Conservation (phyloP, 2,329 filamentous ascomycete genomes). For the Metarhizium humberi region DNA sequence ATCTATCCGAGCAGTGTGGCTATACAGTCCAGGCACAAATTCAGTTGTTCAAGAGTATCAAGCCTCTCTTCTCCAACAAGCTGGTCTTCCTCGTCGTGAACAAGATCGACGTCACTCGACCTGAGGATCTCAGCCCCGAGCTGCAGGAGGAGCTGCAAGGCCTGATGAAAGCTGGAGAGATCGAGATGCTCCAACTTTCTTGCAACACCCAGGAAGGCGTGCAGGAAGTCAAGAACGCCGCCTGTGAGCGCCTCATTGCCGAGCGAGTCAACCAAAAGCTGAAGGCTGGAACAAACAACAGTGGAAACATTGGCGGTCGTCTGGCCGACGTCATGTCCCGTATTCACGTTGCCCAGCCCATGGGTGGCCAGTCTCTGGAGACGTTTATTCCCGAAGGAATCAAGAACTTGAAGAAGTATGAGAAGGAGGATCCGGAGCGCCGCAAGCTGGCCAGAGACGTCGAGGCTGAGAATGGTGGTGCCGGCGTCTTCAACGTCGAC, state of each 20-base stretch:
- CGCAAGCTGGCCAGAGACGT: slow-evolving; percentile 74
- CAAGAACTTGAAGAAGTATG: slow-evolving; percentile 77
- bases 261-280: slow-evolving; percentile 93
- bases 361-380: slow-evolving; percentile 70
- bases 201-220: slow-evolving; percentile 94
- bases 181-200: slow-evolving; percentile 86
- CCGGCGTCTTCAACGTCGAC: slow-evolving; percentile 93
- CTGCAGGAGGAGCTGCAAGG: slow-evolving; percentile 69
- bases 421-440: slow-evolving; percentile 80
- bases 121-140: slow-evolving; percentile 76
- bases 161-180: slow-evolving; percentile 77
- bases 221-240: slow-evolving; percentile 88
- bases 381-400: slow-evolving; percentile 81
- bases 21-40: slow-evolving; percentile 92
- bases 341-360: slow-evolving; percentile 94
- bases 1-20: slow-evolving; percentile 91
- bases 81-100: slow-evolving; percentile 94
- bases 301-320: slow-evolving; percentile 67
- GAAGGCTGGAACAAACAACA: slow-evolving; percentile 75
- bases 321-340: slow-evolving; percentile 84
- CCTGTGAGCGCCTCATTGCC: slow-evolving; percentile 85
- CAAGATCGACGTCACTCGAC: slow-evolving; percentile 89
- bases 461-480: slow-evolving; percentile 85
- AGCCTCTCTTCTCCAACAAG: slow-evolving; percentile 95
- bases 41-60: slow-evolving; percentile 91